A percentile compares a stretch with the other conserved stretches of the same genome.
phyloP scores from a whole-genome alignment of 2,329 filamentous ascomycete species.

The Calonectria fujianensis region DNA sequence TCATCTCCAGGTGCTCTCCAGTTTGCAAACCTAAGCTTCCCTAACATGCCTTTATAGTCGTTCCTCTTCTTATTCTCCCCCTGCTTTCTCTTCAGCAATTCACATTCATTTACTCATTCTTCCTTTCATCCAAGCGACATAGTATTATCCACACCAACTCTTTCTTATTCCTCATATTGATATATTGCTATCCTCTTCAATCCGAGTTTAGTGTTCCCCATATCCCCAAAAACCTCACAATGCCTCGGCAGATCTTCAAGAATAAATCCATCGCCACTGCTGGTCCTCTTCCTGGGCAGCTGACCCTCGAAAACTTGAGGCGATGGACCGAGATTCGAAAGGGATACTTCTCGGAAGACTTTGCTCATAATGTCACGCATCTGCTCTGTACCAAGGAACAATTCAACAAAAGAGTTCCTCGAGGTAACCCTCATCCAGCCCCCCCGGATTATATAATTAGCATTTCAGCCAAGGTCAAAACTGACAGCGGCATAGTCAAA shows the following conservation, averaged over 20 bases:
- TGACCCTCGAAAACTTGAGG: constrained; percentile 73
- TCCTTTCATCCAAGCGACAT: neutral
- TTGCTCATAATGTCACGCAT: constrained; percentile 80
- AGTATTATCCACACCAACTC: neutral
- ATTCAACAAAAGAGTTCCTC: constrained; percentile 69
- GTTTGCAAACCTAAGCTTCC: constrained; percentile 20
- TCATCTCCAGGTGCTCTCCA: constrained; percentile 21
- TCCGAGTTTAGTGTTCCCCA: neutral
- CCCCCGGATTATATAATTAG: neutral
- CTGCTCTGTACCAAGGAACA: constrained; percentile 79
- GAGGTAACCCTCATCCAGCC: constrained; percentile 56
- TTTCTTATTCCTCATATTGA: neutral
- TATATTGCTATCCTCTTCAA: neutral
- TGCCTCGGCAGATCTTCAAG: constrained; percentile 68
- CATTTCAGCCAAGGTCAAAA: neutral
- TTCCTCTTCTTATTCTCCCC: neutral
- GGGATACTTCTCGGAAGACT: constrained; percentile 72
- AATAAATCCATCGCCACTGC: constrained; percentile 73
- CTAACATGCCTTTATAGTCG: constrained; percentile 4
- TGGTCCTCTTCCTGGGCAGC: constrained; percentile 73
- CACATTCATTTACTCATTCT: neutral
- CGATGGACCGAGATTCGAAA: constrained; percentile 80
- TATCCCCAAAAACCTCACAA: constrained; percentile 36
- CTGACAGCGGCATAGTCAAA: constrained; percentile 58
- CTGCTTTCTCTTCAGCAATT: neutral